These are phyloP conservation scores for Colletotrichum siamense DNA, from an alignment of 2,329 filamentous ascomycete species.

Conservation along the genomic window DNA sequence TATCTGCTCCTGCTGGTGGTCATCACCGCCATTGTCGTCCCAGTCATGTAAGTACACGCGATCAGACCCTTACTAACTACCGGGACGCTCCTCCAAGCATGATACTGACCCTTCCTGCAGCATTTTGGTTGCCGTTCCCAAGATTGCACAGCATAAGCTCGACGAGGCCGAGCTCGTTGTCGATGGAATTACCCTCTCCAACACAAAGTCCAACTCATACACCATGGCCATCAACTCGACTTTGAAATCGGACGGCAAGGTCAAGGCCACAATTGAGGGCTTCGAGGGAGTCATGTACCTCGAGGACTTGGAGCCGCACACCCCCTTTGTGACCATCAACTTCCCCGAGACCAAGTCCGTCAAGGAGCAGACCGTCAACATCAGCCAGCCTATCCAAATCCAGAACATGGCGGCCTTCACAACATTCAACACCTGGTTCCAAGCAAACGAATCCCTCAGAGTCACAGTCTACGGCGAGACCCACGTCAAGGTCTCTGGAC, in stretches of 20 bases:
- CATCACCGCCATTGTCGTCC: conserved; percentile 59
- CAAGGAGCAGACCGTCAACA: conserved; percentile 55
- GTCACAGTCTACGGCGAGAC: conserved; percentile 60
- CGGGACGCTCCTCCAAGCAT: neutral
- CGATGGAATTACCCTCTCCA: conserved; percentile 54
- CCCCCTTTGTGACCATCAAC: conserved; percentile 53
- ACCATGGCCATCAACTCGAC: conserved; percentile 62
- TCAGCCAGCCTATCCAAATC: conserved; percentile 55
- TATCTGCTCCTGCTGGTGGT: conserved; percentile 57
- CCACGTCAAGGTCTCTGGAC: conserved; percentile 53
- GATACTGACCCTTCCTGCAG: conserved; percentile 36
- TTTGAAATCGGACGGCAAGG: conserved; percentile 55
- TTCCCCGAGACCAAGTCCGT: conserved; percentile 59
- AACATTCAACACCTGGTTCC: conserved; percentile 60
- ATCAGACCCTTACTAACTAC: neutral
- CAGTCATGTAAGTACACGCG: conserved; percentile 59
- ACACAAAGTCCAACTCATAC: conserved; percentile 50
- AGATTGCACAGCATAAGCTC: conserved; percentile 61
- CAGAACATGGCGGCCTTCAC: conserved; percentile 53
- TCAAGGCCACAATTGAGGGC: conserved; percentile 55
- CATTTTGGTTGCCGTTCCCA: conserved; percentile 61
- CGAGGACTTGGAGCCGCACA: conserved; percentile 50
- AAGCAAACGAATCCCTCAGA: conserved; percentile 54
- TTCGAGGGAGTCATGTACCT: conserved; percentile 63
- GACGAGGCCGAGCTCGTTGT: conserved; percentile 58